phyloP scores from a whole-genome alignment of 768 basidiomycete genomes.

The Suillus subluteus region DNA sequence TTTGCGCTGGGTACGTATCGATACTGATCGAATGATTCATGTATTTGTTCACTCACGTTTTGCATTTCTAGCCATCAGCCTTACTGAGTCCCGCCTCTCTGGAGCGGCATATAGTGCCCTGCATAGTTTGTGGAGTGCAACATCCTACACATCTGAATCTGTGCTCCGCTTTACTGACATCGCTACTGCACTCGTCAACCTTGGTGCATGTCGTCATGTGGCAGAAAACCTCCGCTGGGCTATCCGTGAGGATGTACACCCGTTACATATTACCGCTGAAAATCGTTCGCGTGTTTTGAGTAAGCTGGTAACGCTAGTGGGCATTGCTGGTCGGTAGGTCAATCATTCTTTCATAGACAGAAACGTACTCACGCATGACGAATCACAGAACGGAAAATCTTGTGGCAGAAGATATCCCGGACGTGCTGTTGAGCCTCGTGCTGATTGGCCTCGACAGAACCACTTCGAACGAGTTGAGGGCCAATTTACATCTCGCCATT shows the following conservation, averaged over 20 bases:
- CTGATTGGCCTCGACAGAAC: conserved; percentile 60
- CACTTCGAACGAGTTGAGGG: conserved; percentile 46
- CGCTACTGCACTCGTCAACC: conserved; percentile 39
- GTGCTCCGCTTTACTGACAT: conserved; percentile 41
- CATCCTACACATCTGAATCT: conserved; percentile 20
- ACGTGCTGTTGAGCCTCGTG: conserved; percentile 52
- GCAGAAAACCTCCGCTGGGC: conserved; percentile 40
- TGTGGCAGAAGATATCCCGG: conserved; percentile 47
- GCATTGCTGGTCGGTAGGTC: conserved; percentile 50
- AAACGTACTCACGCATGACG: conserved; percentile 10
- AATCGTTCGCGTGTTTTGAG: conserved; percentile 39
- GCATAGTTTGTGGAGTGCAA: conserved; percentile 35
- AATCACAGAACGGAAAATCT: conserved; percentile 38
- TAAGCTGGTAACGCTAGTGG: conserved; percentile 47
- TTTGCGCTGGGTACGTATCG: conserved; percentile 42
- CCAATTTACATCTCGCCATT: conserved; percentile 50
- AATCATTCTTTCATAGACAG: background rate
- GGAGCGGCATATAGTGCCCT: conserved; percentile 38
- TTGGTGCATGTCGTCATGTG: conserved; percentile 47
- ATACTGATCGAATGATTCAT: background rate
- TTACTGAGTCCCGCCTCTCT: conserved; percentile 27
- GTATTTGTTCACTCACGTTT: background rate
- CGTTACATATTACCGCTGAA: conserved; percentile 19
- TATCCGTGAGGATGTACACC: conserved; percentile 13
- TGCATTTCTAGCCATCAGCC: background rate